These are phyloP conservation scores for Talaromyces sp. DNA, from an alignment of 2,329 filamentous ascomycete species.

Conservation along the genomic window DNA sequence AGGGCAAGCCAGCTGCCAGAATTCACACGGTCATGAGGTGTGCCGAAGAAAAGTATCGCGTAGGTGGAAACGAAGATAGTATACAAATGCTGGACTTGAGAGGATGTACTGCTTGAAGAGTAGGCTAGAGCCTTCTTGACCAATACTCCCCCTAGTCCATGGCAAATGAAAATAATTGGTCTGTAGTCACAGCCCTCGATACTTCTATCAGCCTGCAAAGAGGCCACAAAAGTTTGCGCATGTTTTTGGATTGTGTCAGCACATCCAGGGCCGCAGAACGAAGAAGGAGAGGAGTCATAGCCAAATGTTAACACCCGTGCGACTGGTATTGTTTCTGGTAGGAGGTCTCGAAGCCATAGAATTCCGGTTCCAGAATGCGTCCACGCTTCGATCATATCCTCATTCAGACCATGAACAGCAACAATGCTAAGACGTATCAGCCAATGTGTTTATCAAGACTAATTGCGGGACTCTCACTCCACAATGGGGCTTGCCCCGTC, in stretches of 20 bases:
- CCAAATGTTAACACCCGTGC: slow-evolving; percentile 20
- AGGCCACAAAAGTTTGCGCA: slow-evolving; percentile 31
- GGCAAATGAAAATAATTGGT: no score
- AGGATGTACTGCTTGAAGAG: slow-evolving; percentile 13
- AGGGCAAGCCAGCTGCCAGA: slow-evolving; percentile 22
- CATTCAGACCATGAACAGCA: slow-evolving; percentile 23
- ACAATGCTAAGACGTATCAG: slow-evolving; percentile 18
- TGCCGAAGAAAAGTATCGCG: slow-evolving; percentile 32
- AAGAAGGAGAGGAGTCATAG: slow-evolving; percentile 16
- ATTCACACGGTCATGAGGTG: slow-evolving; percentile 31
- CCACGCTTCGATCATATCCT: slow-evolving; percentile 21
- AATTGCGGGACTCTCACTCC: neutral
- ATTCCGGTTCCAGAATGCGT: slow-evolving; percentile 18
- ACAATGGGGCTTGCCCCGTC: neutral
- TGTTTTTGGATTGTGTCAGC: slow-evolving; percentile 23
- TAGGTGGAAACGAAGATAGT: slow-evolving; percentile 25
- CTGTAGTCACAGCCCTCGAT: slow-evolving; percentile 18
- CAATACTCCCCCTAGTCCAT: no score
- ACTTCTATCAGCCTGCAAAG: slow-evolving; percentile 30
- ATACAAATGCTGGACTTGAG: slow-evolving; percentile 27
- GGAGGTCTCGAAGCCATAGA: slow-evolving; percentile 23
- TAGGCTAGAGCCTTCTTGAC: no score
- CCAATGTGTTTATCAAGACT: neutral
- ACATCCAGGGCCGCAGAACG: slow-evolving; percentile 2
- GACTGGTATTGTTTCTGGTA: slow-evolving; percentile 13